phyloP scores from a whole-genome alignment of 2,329 filamentous ascomycete species.

The Fusarium xyrophilum region DNA sequence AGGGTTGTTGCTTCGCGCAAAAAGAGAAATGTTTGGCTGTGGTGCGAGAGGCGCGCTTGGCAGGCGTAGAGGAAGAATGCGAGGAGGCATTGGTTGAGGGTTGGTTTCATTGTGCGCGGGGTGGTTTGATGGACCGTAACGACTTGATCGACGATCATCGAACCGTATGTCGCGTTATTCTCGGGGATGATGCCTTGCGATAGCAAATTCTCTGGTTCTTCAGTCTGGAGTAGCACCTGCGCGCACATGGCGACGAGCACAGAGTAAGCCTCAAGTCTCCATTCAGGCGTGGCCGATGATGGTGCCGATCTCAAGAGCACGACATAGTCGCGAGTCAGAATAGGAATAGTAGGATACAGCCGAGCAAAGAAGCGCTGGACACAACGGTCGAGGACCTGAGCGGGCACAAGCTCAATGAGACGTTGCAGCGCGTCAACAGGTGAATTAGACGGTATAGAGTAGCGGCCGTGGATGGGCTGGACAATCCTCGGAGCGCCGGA shows the following conservation, averaged over 20 bases:
- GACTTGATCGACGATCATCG: constrained; percentile 48
- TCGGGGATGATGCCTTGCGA: constrained; percentile 46
- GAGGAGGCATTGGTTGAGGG: constrained; percentile 50
- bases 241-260: constrained; percentile 51
- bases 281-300: constrained; percentile 34
- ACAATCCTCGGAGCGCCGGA: constrained; percentile 13
- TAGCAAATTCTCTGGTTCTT: constrained; percentile 45
- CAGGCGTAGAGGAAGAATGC: constrained; percentile 56
- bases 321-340: constrained; percentile 50
- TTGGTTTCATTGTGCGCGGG: constrained; percentile 46
- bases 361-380: constrained; percentile 50
- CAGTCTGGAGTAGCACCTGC: constrained; percentile 52
- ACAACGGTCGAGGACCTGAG: constrained; percentile 48
- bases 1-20: constrained; percentile 54
- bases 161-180: constrained; percentile 49
- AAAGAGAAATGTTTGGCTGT: constrained; percentile 53
- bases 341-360: constrained; percentile 53
- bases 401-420: constrained; percentile 46
- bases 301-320: constrained; percentile 37
- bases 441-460: not conserved
- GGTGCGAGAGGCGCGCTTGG: constrained; percentile 51
- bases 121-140: constrained; percentile 46
- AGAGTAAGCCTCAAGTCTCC: constrained; percentile 46
- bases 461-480: constrained; percentile 7
- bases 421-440: constrained; percentile 30